phyloP scores from a whole-genome alignment of 2,329 filamentous ascomycete species.

The Cladophialophora psammophila region DNA sequence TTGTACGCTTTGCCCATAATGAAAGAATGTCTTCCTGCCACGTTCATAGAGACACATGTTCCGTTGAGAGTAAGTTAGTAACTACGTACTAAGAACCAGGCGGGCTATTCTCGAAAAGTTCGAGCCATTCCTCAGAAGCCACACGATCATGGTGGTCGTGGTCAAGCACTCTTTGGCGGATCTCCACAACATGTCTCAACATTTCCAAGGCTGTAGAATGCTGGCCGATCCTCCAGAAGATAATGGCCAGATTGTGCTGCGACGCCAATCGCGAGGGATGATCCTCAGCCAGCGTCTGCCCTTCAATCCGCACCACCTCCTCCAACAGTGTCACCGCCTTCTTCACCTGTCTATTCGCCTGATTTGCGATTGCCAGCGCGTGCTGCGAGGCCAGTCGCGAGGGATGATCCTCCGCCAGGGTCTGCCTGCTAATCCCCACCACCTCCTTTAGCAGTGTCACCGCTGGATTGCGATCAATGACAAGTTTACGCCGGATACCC shows the following conservation, averaged over 20 bases:
- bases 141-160: slow-evolving; percentile 40
- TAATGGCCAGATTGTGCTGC: slow-evolving; percentile 34
- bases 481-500: no score
- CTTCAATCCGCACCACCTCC: slow-evolving; percentile 32
- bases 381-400: slow-evolving; percentile 33
- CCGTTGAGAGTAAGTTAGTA: no score
- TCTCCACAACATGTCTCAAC: slow-evolving; percentile 39
- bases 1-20: no score
- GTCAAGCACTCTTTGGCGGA: slow-evolving; percentile 39
- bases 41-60: no score
- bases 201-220: slow-evolving; percentile 37
- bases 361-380: slow-evolving; percentile 12
- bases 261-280: slow-evolving; percentile 39
- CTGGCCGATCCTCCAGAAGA: slow-evolving; percentile 35
- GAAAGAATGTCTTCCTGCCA: no score
- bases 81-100: no score
- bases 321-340: slow-evolving; percentile 22
- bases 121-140: slow-evolving; percentile 18
- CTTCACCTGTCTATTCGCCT: slow-evolving; percentile 19
- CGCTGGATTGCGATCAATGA: no score
- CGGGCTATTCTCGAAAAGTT: no score
- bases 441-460: slow-evolving; percentile 16
- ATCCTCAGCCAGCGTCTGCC: slow-evolving; percentile 40
- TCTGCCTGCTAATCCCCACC: slow-evolving; percentile 37
- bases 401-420: slow-evolving; percentile 41